These are phyloP conservation scores for Fusarium papillatum DNA, from an alignment of 2,329 filamentous ascomycete genomes.

Conservation along the genomic window DNA sequence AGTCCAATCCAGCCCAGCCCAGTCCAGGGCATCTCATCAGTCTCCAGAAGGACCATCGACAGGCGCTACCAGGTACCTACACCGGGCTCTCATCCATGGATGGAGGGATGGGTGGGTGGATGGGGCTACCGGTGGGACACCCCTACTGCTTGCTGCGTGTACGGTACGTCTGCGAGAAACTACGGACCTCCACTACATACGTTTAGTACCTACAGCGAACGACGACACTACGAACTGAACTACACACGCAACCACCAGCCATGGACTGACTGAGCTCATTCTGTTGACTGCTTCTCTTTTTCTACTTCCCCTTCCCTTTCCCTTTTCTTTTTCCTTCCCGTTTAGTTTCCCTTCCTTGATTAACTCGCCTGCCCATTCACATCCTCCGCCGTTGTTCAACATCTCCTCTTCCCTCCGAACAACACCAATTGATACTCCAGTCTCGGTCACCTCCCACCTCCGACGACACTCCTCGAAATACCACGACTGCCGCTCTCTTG, in stretches of 20 bases:
- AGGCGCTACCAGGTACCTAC: conserved; percentile 1
- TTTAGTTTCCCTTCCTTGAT: conserved; percentile 21
- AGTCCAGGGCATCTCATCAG: conserved; percentile 6
- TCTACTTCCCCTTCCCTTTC: conserved; percentile 26
- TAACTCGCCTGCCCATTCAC: conserved; percentile 9
- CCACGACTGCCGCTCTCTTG: conserved; percentile 4
- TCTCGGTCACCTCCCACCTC: conserved; percentile 10
- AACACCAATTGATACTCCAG: conserved; percentile 26
- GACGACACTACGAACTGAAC: conserved; percentile 37
- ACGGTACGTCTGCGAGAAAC: conserved; percentile 32
- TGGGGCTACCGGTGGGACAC: conserved; percentile 33
- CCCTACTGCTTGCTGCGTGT: conserved; percentile 27
- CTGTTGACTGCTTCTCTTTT: conserved; percentile 39
- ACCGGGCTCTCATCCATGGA: background rate
- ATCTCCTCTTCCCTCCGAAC: conserved; percentile 12
- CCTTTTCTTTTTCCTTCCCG: conserved; percentile 20
- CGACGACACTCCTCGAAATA: conserved; percentile 11
- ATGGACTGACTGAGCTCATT: conserved; percentile 44
- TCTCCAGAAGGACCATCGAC: conserved; percentile 33
- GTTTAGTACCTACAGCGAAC: conserved; percentile 18
- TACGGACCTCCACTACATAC: conserved; percentile 25
- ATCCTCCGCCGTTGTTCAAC: conserved; percentile 14
- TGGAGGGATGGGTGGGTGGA: conserved; percentile 4
- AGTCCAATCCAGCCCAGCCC: conserved; percentile 24
- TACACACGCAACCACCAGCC: conserved; percentile 47